Evolutionary conservation across 495 filamentous ascomycete species (phyloP).

Genomic region (Penicillium dipodomyicola): DNA sequence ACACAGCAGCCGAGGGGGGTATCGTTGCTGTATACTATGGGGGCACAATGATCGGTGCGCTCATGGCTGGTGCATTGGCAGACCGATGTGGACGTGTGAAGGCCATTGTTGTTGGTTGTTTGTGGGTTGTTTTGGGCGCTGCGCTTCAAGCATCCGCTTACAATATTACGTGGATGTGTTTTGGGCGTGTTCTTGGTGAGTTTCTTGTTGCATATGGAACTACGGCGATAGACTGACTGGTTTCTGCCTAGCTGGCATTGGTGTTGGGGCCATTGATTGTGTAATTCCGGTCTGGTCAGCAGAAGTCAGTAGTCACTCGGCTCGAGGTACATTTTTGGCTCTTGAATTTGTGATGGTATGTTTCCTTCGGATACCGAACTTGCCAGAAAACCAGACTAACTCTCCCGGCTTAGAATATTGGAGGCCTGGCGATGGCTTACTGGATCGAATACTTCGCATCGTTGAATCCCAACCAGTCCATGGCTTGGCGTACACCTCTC

Average conservation of each 20-base stretch:
- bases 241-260: neutral
- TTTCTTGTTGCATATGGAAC: neutral
- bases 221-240: no score
- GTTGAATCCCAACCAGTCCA: constrained; percentile 28
- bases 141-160: constrained; percentile 34
- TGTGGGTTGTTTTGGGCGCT: constrained; percentile 18
- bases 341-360: neutral
- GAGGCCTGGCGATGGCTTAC: constrained; percentile 48
- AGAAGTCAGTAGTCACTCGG: neutral
- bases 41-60: neutral
- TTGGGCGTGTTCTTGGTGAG: neutral
- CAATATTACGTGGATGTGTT: constrained; percentile 24
- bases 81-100: constrained; percentile 1
- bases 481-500: constrained; percentile 47
- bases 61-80: neutral
- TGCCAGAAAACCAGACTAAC: no score
- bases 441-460: constrained; percentile 48
- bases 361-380: no score
- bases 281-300: neutral
- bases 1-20: neutral
- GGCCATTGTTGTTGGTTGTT: neutral
- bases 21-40: neutral
- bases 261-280: neutral
- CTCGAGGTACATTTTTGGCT: neutral
- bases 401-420: neutral